phyloP scores from a whole-genome alignment of 2,329 filamentous ascomycete genomes.

The Microsporum ferrugineum region DNA sequence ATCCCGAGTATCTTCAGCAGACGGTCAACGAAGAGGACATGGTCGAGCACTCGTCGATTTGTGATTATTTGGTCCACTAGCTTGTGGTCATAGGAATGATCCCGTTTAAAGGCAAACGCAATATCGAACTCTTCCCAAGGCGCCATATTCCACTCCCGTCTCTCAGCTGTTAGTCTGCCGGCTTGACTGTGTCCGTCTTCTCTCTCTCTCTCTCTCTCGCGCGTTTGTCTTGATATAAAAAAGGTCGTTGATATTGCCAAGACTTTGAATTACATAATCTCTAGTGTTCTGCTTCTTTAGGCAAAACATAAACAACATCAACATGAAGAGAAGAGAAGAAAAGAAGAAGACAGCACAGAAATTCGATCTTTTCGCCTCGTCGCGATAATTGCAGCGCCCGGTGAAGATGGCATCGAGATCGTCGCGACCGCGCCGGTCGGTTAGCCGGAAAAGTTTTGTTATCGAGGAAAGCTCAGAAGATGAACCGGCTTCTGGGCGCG shows the following conservation, averaged over 20 bases:
- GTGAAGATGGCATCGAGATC: constrained; percentile 30
- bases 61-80: constrained; percentile 52
- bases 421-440: constrained; percentile 45
- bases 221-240: neutral
- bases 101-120: constrained; percentile 52
- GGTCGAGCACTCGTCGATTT: constrained; percentile 56
- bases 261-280: constrained; percentile 6
- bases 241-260: constrained; percentile 8
- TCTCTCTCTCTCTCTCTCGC: neutral
- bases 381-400: neutral
- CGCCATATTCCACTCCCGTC: constrained; percentile 22
- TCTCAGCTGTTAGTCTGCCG: neutral
- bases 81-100: constrained; percentile 52
- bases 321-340: neutral
- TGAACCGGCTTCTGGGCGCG: constrained; percentile 37
- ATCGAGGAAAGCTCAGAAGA: constrained; percentile 69
- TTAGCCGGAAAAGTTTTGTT: constrained; percentile 58
- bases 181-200: neutral
- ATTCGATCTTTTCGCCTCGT: neutral
- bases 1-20: constrained; percentile 61
- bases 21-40: constrained; percentile 67
- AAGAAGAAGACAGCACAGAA: neutral
- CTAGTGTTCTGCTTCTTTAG: constrained; percentile 4
- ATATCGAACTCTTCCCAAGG: constrained; percentile 53
- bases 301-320: constrained; percentile 16